Evolutionary conservation across 2,329 filamentous ascomycete genomes (phyloP).

Genomic region (Colletotrichum zoysiae): DNA sequence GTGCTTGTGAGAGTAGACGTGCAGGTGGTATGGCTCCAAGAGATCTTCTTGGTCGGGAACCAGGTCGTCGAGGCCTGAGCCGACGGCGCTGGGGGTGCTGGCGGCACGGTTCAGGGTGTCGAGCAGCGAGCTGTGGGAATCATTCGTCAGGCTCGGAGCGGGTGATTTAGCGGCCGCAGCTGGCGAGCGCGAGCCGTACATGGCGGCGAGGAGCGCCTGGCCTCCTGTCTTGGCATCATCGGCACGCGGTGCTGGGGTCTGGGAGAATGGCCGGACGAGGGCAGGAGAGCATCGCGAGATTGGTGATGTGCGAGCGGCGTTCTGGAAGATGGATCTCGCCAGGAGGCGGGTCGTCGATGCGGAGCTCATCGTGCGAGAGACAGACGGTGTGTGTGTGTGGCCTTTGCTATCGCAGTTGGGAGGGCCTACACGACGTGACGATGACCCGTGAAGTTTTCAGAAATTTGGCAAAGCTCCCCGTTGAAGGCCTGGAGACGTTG

Average conservation of each 20-base stretch:
- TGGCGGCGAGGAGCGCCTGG: slow-evolving; percentile 42
- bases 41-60: slow-evolving; percentile 51
- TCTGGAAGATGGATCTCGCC: slow-evolving; percentile 54
- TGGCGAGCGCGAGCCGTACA: slow-evolving; percentile 38
- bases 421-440: slow-evolving; percentile 12
- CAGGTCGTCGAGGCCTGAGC: slow-evolving; percentile 42
- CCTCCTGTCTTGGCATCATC: slow-evolving; percentile 44
- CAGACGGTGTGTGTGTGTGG: slow-evolving; percentile 41
- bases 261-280: slow-evolving; percentile 55
- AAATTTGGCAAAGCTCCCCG: slow-evolving; percentile 33
- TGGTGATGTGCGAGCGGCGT: slow-evolving; percentile 43
- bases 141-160: slow-evolving; percentile 31
- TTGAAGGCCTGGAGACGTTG: slow-evolving; percentile 31
- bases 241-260: slow-evolving; percentile 48
- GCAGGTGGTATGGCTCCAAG: slow-evolving; percentile 82
- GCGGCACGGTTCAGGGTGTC: slow-evolving; percentile 50
- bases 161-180: neutral
- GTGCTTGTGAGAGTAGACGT: slow-evolving; percentile 89
- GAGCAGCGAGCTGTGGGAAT: slow-evolving; percentile 56
- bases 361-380: slow-evolving; percentile 55
- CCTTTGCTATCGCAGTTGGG: slow-evolving; percentile 45
- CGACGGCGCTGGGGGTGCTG: slow-evolving; percentile 19
- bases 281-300: slow-evolving; percentile 41
- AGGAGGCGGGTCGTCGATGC: slow-evolving; percentile 57
- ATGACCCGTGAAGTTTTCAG: slow-evolving; percentile 32